Percentiles rank a stretch among this genome's conserved stretches.
Evolutionary conservation across 2,329 filamentous ascomycete genomes (phyloP).

Genomic region (Fusarium subtropicale): DNA sequence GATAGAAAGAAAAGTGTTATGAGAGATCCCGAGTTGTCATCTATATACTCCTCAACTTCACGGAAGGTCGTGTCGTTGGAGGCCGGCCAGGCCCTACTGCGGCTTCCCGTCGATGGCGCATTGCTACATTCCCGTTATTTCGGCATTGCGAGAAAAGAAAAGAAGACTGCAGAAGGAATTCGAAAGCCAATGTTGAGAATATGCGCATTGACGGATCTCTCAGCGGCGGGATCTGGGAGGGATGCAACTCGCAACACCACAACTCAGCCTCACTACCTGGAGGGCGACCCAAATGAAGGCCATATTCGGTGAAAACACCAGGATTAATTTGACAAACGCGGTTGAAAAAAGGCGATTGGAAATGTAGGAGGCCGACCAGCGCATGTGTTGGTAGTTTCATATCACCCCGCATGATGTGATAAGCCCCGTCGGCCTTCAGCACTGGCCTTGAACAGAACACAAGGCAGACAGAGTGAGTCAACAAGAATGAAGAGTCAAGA

Average conservation of each 20-base stretch:
- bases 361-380: conserved; percentile 15
- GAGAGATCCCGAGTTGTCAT: not conserved
- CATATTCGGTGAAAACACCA: not conserved
- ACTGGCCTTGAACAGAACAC: conserved; percentile 24
- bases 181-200: not conserved
- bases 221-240: not conserved
- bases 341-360: conserved; percentile 5
- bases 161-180: not conserved
- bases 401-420: conserved; percentile 37
- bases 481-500: not conserved
- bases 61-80: not conserved
- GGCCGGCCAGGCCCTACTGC: conserved; percentile 22
- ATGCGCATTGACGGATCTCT: conserved; percentile 4
- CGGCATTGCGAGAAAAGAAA: not conserved
- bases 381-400: conserved; percentile 5
- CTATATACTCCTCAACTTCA: conserved; percentile 8
- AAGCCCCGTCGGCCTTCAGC: conserved; percentile 37
- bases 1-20: not conserved
- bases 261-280: conserved; percentile 29
- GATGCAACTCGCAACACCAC: conserved; percentile 4
- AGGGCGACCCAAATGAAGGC: conserved; percentile 23
- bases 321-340: not conserved
- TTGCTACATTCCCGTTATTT: not conserved
- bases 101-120: not conserved
- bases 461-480: conserved; percentile 3